These are phyloP conservation scores for Kodamaea derodonti DNA, from an alignment of 1,139 yeast species.

Conservation along the genomic window DNA sequence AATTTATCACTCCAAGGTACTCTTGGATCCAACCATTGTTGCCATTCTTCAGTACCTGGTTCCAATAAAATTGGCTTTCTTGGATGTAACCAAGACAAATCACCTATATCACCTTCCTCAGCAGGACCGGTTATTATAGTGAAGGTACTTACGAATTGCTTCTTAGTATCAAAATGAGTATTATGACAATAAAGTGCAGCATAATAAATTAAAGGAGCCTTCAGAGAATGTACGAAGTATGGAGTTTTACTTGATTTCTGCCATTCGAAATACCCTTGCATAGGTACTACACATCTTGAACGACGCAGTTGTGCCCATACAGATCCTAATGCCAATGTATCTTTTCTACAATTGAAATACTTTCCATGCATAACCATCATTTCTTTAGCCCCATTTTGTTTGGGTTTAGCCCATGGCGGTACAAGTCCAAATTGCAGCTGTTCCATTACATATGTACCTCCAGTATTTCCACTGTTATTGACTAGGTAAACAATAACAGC, in stretches of 20 bases:
- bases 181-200: conserved; percentile 69
- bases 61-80: conserved; percentile 73
- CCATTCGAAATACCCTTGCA: conserved; percentile 91
- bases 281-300: conserved; percentile 66
- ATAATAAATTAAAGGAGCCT: conserved; percentile 52
- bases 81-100: conserved; percentile 64
- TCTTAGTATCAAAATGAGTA: conserved; percentile 25
- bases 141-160: conserved; percentile 44
- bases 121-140: conserved; percentile 78
- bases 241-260: conserved; percentile 49
- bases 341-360: conserved; percentile 63
- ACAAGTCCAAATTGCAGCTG: conserved; percentile 42
- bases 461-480: conserved; percentile 8
- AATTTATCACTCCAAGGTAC: conserved; percentile 33
- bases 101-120: conserved; percentile 34
- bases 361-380: conserved; percentile 28
- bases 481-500: conserved; percentile 31
- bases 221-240: conserved; percentile 56
- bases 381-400: conserved; percentile 24
- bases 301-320: conserved; percentile 49
- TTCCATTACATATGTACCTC: conserved; percentile 25
- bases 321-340: conserved; percentile 41
- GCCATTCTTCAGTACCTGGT: conserved; percentile 55
- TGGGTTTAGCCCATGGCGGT: conserved; percentile 42
- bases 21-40: conserved; percentile 57